phyloP scores from a whole-genome alignment of 2,329 filamentous ascomycete species.

The Albophoma yamanashiensis region DNA sequence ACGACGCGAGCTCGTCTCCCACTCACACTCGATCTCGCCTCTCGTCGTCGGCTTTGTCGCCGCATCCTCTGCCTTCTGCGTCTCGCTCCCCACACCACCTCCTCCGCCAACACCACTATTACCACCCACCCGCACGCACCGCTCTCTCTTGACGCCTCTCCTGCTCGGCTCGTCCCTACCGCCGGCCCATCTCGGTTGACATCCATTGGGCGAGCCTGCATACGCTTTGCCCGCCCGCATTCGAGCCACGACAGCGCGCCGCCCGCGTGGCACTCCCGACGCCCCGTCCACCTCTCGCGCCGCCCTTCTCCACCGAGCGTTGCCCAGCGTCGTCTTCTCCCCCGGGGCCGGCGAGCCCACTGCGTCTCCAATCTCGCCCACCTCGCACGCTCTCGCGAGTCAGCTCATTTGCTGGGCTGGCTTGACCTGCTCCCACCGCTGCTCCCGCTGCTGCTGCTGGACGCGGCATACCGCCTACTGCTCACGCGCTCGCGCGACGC shows the following conservation, averaged over 20 bases:
- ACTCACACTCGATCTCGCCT: neutral
- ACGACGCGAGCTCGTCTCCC: neutral
- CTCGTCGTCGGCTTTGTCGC: neutral
- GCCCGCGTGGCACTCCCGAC: conserved; percentile 1
- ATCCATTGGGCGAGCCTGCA: conserved; percentile 24
- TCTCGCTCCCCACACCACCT: neutral
- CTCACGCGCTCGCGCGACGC: neutral
- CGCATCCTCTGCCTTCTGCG: neutral
- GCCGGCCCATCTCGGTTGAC: neutral
- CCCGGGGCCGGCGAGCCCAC: neutral
- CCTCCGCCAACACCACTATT: neutral
- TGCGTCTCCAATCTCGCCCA: neutral
- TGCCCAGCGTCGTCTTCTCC: neutral
- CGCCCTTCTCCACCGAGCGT: neutral
- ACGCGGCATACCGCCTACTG: neutral
- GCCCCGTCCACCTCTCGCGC: conserved; percentile 11
- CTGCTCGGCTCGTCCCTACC: neutral
- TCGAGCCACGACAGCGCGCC: conserved; percentile 28
- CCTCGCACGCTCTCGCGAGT: neutral
- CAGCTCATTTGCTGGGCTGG: neutral
- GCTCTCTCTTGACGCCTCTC: neutral
- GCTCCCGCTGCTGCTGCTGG: neutral
- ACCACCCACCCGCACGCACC: neutral
- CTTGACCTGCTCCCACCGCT: neutral
- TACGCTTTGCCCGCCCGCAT: conserved; percentile 24